Percentiles rank a stretch among this genome's conserved stretches.
Conservation (phyloP, 1,284 basidiomycete genomes). For the Austroboletus niveus region DNA sequence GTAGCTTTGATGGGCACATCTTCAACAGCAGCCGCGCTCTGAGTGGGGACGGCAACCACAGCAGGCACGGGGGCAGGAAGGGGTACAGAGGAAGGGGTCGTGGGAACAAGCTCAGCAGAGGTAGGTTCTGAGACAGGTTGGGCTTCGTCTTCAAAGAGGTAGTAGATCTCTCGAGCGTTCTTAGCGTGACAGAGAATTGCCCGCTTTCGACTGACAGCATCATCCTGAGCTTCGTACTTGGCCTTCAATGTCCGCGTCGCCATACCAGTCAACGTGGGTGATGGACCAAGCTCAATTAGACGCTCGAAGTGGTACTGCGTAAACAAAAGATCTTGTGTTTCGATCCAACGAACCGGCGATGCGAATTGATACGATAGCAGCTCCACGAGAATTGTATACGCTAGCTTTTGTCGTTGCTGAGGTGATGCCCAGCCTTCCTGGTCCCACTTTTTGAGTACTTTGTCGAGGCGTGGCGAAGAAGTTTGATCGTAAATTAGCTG, state of each 20-base stretch:
- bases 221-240: conserved; percentile 91
- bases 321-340: conserved; percentile 97
- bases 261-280: conserved; percentile 96
- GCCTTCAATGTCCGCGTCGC: conserved; percentile 92
- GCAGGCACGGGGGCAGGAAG: conserved; percentile 45
- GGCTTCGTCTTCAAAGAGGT: conserved; percentile 90
- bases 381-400: conserved; percentile 95
- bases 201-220: conserved; percentile 79
- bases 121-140: conserved; percentile 47
- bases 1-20: conserved; percentile 91
- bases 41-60: conserved; percentile 48
- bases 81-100: conserved; percentile 45
- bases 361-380: conserved; percentile 96
- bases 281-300: conserved; percentile 94
- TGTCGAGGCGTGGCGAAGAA: conserved; percentile 88
- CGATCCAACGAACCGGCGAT: conserved; percentile 97
- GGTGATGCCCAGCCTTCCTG: conserved; percentile 83
- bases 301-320: conserved; percentile 88
- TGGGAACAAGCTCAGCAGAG: conserved; percentile 40
- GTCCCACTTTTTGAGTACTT: conserved; percentile 92
- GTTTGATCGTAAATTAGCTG: conserved; percentile 96
- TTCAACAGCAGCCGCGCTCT: conserved; percentile 73
- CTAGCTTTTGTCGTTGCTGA: conserved; percentile 87
- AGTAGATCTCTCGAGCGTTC: conserved; percentile 96
- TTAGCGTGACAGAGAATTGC: conserved; percentile 92